Base-by-base conservation (phyloP, 2,329 filamentous ascomycete genomes). In the Fusarium udum region DNA sequence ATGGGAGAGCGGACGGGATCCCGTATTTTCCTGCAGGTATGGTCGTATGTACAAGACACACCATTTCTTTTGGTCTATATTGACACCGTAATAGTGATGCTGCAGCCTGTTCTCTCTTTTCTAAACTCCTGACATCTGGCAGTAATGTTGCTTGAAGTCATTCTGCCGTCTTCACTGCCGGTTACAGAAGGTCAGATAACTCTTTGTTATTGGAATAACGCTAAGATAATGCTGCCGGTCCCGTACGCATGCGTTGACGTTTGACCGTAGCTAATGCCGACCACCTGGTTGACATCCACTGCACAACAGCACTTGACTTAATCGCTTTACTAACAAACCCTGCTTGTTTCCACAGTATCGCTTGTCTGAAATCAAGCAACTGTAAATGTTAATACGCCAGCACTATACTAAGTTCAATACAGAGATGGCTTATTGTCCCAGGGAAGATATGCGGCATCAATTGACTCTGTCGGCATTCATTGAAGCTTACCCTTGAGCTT, bases 1-100 rank as follows among this genome's bases (percentile, higher is more conserved):
- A 60, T 60, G 58, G 46, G 48, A 61, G 58, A 61, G 58, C 58
- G 48, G 58, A 61, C 58, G 58, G 58, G 58, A 61, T 61, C 58
- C 58, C 58, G 48, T 61, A 61, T 61, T 61, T 61, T 61, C 58
- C 32, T 28, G 26, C 26, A 28, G 26, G 26, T 28, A 28, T 61
- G 59, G 59, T 58, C 59, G 49, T 57, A 61, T 61, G 49, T 57
- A 3, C 1, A 4, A 18, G 24, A 13, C 2, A 2, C 1, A 1
- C 1, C 0, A 0, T 20, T 4, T 32, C 18, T n/a, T 12, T 26
- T 26, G 18, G 6, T 1, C 1, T 60, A 60, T 60, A 53, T 53
- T 0, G 51, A 28, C 2, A 16, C 0, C 0, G 2, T 22, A 0
- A 1, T 5, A 4, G 14, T n/a, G 1, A 16, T 10, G 10, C 20